A percentile compares a stretch with the other conserved stretches of the same genome.
These are phyloP conservation scores for Macrolepiota fuliginosa DNA, from an alignment of 768 basidiomycete species.

Conservation along the genomic window DNA sequence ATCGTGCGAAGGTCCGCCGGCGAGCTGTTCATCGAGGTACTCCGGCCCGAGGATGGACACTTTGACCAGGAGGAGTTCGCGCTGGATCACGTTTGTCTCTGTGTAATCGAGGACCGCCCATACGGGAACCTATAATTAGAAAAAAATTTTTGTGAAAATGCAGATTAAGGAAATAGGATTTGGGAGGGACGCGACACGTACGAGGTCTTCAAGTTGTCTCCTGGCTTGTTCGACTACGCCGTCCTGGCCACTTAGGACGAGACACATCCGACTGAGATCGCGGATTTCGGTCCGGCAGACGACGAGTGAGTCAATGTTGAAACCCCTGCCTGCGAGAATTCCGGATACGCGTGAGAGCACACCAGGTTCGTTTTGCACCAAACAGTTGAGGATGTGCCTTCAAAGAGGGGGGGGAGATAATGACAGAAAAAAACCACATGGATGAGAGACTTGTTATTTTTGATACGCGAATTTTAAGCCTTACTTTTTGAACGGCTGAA, in stretches of 20 bases:
- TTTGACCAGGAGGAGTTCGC: conserved; percentile 94
- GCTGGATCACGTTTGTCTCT: conserved; percentile 83
- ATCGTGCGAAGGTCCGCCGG: conserved; percentile 81
- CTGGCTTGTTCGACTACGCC: conserved; percentile 97
- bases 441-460: background rate
- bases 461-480: conserved; percentile 19
- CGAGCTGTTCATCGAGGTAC: conserved; percentile 90
- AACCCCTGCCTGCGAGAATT: conserved; percentile 93
- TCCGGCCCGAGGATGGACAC: conserved; percentile 97
- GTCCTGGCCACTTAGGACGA: conserved; percentile 95
- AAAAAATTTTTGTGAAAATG: background rate
- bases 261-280: conserved; percentile 96
- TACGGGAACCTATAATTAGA: conserved; percentile 77
- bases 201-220: conserved; percentile 93
- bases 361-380: conserved; percentile 99
- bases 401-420: conserved; percentile 11
- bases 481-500: conserved; percentile 92
- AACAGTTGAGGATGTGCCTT: conserved; percentile 95
- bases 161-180: background rate
- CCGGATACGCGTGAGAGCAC: conserved; percentile 98
- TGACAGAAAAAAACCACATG: background rate
- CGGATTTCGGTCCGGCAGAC: conserved; percentile 97
- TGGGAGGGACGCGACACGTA: conserved; percentile 37
- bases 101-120: conserved; percentile 99
- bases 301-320: conserved; percentile 98